phyloP scores from a whole-genome alignment of 2,329 filamentous ascomycete species.

The Nemania abortiva region DNA sequence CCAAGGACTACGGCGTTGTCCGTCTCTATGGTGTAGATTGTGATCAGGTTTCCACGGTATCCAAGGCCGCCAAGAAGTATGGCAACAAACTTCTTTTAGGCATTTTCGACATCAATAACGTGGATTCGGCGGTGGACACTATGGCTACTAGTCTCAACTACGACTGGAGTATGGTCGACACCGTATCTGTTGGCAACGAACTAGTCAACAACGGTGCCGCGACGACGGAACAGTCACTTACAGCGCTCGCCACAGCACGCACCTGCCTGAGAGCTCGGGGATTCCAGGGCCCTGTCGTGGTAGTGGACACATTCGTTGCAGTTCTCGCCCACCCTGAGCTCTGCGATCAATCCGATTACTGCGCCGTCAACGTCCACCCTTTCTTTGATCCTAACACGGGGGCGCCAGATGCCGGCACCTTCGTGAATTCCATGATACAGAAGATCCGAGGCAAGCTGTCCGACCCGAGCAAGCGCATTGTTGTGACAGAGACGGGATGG shows the following conservation, averaged over 20 bases:
- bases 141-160: conserved; percentile 70
- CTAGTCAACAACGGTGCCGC: conserved; percentile 74
- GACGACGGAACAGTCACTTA: conserved; percentile 66
- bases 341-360: conserved; percentile 80
- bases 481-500: conserved; percentile 90
- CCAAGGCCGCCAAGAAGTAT: conserved; percentile 72
- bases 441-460: conserved; percentile 58
- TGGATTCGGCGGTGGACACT: conserved; percentile 67
- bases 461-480: conserved; percentile 66
- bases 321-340: conserved; percentile 75
- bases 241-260: conserved; percentile 69
- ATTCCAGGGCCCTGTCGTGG: conserved; percentile 79
- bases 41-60: conserved; percentile 73
- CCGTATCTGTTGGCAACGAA: conserved; percentile 85
- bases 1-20: conserved; percentile 69
- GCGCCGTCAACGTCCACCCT: conserved; percentile 83
- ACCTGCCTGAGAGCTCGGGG: conserved; percentile 69
- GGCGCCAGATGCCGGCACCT: conserved; percentile 73
- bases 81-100: conserved; percentile 80
- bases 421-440: conserved; percentile 69
- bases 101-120: conserved; percentile 72
- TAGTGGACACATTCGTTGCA: conserved; percentile 82
- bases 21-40: conserved; percentile 87
- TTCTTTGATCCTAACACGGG: conserved; percentile 79
- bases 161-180: conserved; percentile 77